These are phyloP conservation scores for Nymphaea thermarum DNA, from an alignment of 164 flowering plant species.

Conservation along the genomic window DNA sequence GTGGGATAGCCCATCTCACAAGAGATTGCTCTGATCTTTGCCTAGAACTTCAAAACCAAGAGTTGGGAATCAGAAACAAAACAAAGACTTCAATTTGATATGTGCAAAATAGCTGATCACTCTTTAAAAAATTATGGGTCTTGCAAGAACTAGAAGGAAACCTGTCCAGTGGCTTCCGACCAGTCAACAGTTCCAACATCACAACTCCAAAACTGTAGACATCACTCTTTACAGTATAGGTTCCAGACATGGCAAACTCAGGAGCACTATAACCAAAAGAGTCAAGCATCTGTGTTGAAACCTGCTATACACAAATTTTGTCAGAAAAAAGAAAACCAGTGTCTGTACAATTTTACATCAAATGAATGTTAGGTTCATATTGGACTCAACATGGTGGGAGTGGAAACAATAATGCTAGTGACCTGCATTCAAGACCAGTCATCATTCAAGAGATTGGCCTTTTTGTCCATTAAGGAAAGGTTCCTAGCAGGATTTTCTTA, in stretches of 20 bases:
- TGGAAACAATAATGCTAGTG: neutral
- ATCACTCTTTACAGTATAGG: constrained; percentile 92
- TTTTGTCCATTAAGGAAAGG: too few relatives aligned
- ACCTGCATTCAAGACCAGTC: neutral
- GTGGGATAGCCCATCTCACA: constrained; percentile 99
- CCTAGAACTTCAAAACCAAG: constrained; percentile 51
- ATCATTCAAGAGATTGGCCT: too few relatives aligned
- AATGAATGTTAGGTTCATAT: too few relatives aligned
- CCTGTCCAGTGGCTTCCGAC: constrained; percentile 97
- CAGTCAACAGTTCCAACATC: constrained; percentile 90
- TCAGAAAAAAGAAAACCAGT: too few relatives aligned
- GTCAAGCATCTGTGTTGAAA: constrained; percentile 82
- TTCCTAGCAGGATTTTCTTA: too few relatives aligned
- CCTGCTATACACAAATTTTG: constrained; percentile 24
- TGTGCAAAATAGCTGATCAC: neutral
- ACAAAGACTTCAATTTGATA: neutral
- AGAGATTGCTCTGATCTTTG: constrained; percentile 83
- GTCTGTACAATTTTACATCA: too few relatives aligned
- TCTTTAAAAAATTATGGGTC: neutral
- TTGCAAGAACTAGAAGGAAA: constrained; percentile 9
- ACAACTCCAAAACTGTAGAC: constrained; percentile 98
- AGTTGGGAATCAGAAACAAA: neutral
- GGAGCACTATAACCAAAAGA: constrained; percentile 98
- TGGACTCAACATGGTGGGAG: neutral
- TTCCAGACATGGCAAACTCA: constrained; percentile 90